phyloP scores from a whole-genome alignment of 257 asterid genomes.

The Przewalskia tangutica region DNA sequence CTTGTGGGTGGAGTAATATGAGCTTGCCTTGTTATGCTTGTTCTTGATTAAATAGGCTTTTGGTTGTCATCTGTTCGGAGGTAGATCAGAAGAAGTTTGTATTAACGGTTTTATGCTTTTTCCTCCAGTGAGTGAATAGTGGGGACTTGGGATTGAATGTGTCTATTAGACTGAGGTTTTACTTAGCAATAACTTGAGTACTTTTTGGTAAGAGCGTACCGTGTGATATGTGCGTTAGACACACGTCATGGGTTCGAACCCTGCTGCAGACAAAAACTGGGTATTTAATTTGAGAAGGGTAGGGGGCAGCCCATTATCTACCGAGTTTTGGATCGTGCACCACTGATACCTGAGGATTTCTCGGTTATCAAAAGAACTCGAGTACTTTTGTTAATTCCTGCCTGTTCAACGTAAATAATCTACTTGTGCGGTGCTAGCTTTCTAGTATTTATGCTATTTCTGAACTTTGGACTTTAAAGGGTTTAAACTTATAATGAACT shows the following conservation, averaged over 20 bases:
- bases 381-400: not conserved
- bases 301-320: not conserved
- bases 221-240: not conserved
- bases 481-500: not conserved
- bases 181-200: not conserved
- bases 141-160: not conserved
- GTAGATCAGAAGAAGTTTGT: not conserved
- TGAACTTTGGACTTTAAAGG: not conserved
- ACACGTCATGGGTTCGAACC: not conserved
- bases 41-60: not conserved
- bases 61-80: not conserved
- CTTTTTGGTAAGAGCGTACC: not conserved
- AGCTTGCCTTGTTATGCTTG: not conserved
- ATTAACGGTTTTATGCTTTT: not conserved
- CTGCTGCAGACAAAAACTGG: not conserved
- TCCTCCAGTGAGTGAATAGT: not conserved
- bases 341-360: not conserved
- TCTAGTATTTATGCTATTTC: not conserved
- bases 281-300: not conserved
- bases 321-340: not conserved
- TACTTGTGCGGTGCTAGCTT: not conserved
- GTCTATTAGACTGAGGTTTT: not conserved
- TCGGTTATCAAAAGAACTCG: not conserved
- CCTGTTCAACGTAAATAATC: not conserved
- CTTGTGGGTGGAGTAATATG: not conserved